phyloP scores from a whole-genome alignment of 495 filamentous ascomycete genomes.

The Alectoria sarmentosa region DNA sequence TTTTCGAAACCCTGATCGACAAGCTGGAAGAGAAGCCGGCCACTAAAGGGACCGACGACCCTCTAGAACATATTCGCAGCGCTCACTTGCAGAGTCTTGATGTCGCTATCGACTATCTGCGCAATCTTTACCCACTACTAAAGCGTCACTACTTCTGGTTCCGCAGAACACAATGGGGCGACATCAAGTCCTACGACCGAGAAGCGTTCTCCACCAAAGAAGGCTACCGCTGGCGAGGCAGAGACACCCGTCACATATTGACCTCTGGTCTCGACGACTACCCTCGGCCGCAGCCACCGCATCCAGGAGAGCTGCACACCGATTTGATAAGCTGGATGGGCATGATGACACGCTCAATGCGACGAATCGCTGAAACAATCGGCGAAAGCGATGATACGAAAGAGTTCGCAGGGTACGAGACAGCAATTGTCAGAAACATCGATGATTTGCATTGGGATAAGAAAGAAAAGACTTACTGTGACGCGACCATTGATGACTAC shows the following conservation, averaged over 20 bases:
- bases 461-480: slow-evolving; percentile 74
- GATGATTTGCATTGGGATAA: slow-evolving; percentile 92
- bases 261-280: slow-evolving; percentile 96
- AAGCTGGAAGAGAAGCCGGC: slow-evolving; percentile 49
- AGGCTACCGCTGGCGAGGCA: slow-evolving; percentile 93
- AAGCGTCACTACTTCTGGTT: slow-evolving; percentile 93
- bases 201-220: slow-evolving; percentile 72
- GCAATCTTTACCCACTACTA: slow-evolving; percentile 81
- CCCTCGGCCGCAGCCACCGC: slow-evolving; percentile 88
- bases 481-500: slow-evolving; percentile 91
- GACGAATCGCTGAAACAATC: slow-evolving; percentile 66
- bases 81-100: slow-evolving; percentile 16
- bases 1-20: slow-evolving; percentile 73
- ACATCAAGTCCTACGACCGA: slow-evolving; percentile 85
- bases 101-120: slow-evolving; percentile 61
- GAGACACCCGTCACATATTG: slow-evolving; percentile 76
- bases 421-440: slow-evolving; percentile 77
- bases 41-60: slow-evolving; percentile 21
- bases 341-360: slow-evolving; percentile 77
- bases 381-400: slow-evolving; percentile 66
- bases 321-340: slow-evolving; percentile 97
- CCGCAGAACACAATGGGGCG: slow-evolving; percentile 81
- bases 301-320: slow-evolving; percentile 93
- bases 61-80: slow-evolving; percentile 21
- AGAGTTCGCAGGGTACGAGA: slow-evolving; percentile 63